Conservation (phyloP, 179 eudicot species). For the Amaranthus tricolor region DNA sequence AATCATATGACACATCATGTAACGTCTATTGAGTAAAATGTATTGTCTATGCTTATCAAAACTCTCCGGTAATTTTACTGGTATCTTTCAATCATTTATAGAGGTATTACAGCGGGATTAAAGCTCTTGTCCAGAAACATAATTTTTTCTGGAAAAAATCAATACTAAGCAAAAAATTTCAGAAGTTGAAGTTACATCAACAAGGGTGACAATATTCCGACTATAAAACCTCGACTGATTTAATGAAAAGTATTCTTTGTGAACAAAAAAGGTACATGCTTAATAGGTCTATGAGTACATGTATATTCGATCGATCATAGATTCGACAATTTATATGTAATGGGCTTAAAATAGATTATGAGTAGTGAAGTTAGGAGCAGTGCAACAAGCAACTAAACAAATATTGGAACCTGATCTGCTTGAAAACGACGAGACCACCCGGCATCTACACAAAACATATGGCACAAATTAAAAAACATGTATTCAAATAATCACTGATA, state of each 20-base stretch:
- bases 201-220: neutral
- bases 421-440: neutral
- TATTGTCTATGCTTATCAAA: neutral
- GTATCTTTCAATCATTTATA: neutral
- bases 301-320: constrained; percentile 7
- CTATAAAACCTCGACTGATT: neutral
- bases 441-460: constrained; percentile 17
- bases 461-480: neutral
- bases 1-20: neutral
- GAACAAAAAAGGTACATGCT: neutral
- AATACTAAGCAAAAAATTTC: neutral
- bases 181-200: neutral
- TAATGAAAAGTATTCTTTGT: neutral
- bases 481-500: neutral
- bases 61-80: neutral
- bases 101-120: neutral
- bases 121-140: neutral
- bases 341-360: neutral
- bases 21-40: neutral
- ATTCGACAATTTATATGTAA: neutral
- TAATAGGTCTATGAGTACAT: neutral
- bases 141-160: neutral
- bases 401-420: constrained; percentile 1
- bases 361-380: constrained; percentile 4
- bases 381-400: neutral